Evolutionary conservation across 2,329 filamentous ascomycete species (phyloP).

Genomic region (Aschersonia sp.): DNA sequence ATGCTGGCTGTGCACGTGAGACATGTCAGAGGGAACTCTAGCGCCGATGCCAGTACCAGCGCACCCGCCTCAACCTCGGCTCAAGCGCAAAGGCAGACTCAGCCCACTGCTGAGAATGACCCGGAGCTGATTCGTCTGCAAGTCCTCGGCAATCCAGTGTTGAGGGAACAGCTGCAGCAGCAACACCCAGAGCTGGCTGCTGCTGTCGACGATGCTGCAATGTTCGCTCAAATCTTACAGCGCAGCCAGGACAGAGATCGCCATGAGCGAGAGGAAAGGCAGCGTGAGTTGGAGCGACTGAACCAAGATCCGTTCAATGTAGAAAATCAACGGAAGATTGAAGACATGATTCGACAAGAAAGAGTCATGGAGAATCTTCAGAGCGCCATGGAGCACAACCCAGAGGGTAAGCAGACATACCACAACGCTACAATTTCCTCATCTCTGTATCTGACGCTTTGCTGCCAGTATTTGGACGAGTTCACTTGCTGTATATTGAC

Average conservation of each 20-base stretch:
- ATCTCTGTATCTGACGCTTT: background rate
- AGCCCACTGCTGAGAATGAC: slow-evolving; percentile 36
- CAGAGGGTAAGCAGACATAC: slow-evolving; percentile 55
- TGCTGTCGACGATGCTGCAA: slow-evolving; percentile 59
- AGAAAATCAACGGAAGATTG: slow-evolving; percentile 82
- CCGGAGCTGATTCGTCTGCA: slow-evolving; percentile 72
- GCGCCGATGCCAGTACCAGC: background rate
- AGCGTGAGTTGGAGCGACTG: slow-evolving; percentile 68
- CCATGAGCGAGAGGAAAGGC: slow-evolving; percentile 59
- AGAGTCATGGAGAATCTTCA: slow-evolving; percentile 90
- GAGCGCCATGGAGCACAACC: slow-evolving; percentile 93
- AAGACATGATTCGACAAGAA: slow-evolving; percentile 94
- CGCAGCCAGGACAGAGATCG: slow-evolving; percentile 56
- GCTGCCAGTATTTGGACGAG: slow-evolving; percentile 68
- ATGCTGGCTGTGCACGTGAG: slow-evolving; percentile 81
- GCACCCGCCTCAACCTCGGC: slow-evolving; percentile 22
- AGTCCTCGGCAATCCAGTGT: slow-evolving; percentile 62
- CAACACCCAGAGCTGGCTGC: slow-evolving; percentile 65
- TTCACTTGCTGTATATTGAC: slow-evolving; percentile 92
- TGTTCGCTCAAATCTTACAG: slow-evolving; percentile 60
- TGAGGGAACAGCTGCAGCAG: slow-evolving; percentile 56
- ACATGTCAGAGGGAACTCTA: slow-evolving; percentile 35
- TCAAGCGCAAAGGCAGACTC: slow-evolving; percentile 13
- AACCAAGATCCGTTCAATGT: slow-evolving; percentile 93
- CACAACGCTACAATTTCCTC: too few species aligned